phyloP scores from a whole-genome alignment of 148 eudicot species.

The Beta vulgaris region DNA sequence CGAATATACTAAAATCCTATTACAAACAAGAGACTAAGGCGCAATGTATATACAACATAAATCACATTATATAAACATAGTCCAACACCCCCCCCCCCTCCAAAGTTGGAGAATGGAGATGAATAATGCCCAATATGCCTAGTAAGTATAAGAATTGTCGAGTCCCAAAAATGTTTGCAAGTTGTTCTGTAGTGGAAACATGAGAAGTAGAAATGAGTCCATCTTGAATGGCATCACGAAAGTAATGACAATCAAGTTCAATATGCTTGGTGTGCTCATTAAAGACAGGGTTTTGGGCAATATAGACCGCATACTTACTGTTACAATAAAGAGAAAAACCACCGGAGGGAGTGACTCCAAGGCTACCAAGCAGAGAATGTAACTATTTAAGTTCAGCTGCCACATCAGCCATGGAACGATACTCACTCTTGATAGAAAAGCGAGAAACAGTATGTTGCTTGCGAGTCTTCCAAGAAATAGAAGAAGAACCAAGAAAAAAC shows the following conservation, averaged over 20 bases:
- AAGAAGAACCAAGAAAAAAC: not conserved
- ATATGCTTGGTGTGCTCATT: not conserved
- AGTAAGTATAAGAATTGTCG: too few relatives aligned
- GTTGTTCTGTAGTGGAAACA: not conserved
- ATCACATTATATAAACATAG: too few relatives aligned
- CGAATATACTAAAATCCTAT: too few relatives aligned
- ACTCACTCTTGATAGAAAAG: not conserved
- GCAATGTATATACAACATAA: too few relatives aligned
- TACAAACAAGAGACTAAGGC: too few relatives aligned
- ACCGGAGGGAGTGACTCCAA: too few relatives aligned
- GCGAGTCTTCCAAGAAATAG: not conserved
- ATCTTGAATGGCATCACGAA: not conserved
- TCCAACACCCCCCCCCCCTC: too few relatives aligned
- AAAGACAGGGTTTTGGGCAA: not conserved
- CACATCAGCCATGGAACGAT: not conserved
- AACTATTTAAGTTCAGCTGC: too few relatives aligned
- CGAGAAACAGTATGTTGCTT: not conserved
- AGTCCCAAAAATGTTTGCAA: not conserved
- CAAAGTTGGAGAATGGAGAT: too few relatives aligned
- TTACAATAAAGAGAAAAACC: not conserved
- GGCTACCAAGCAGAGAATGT: too few relatives aligned
- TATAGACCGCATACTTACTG: not conserved
- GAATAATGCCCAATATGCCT: too few relatives aligned
- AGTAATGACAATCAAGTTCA: not conserved
- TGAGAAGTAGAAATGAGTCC: not conserved